Conservation (phyloP, 176 grass and related monocot species). For the Phragmites australis region DNA sequence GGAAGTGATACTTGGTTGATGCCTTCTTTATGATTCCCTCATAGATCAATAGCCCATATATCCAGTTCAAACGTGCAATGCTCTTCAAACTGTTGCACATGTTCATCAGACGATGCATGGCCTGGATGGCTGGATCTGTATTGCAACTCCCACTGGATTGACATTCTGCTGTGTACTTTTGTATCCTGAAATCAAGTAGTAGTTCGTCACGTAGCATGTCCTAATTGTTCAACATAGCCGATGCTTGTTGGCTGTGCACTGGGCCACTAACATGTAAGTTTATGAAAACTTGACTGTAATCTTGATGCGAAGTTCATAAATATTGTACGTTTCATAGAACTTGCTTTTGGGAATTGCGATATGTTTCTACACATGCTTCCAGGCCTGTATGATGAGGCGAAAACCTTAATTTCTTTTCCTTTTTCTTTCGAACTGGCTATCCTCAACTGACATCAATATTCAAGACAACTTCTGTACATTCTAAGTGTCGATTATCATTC, state of each 20-base stretch:
- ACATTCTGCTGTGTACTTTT: background rate
- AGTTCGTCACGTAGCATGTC: background rate
- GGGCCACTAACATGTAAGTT: slow-evolving; percentile 11
- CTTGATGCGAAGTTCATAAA: background rate
- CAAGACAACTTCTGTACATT: background rate
- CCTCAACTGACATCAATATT: background rate
- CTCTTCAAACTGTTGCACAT: background rate
- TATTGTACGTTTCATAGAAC: background rate
- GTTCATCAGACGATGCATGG: background rate
- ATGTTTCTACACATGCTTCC: background rate
- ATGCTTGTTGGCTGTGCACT: slow-evolving; percentile 4
- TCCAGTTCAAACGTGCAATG: background rate
- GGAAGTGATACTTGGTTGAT: background rate
- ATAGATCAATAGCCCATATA: background rate
- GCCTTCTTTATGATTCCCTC: background rate
- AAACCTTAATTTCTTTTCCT: background rate
- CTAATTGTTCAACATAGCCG: background rate
- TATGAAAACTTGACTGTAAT: background rate
- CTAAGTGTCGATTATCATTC: background rate
- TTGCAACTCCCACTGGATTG: background rate
- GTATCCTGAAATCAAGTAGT: background rate
- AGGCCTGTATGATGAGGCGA: background rate
- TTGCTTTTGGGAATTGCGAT: background rate
- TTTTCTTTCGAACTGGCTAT: background rate
- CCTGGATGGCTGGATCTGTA: background rate